Conservation (phyloP, 2,329 filamentous ascomycete species). For the Claviceps fusiformis region DNA sequence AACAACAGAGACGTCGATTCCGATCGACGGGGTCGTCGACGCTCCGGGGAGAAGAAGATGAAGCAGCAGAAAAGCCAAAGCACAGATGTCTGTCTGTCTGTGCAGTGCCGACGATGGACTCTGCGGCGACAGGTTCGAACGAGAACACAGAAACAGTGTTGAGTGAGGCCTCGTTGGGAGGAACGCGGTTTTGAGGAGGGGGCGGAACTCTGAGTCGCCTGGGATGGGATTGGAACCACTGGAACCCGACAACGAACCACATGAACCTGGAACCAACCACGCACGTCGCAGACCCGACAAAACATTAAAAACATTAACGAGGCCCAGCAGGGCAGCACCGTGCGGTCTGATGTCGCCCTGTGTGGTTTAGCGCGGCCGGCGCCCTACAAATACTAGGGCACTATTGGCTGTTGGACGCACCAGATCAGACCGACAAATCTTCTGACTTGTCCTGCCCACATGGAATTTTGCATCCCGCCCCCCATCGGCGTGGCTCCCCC, state of each 20-base stretch:
- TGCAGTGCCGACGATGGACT: slow-evolving; percentile 2
- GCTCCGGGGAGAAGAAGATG: background rate
- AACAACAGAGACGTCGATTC: background rate
- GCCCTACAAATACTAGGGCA: background rate
- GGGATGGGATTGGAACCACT: too few relatives aligned
- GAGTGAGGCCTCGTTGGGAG: background rate
- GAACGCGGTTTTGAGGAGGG: slow-evolving; percentile 2
- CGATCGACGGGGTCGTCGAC: background rate
- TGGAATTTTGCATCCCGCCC: background rate
- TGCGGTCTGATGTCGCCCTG: background rate
- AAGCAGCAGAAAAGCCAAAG: background rate
- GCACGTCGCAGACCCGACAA: too few relatives aligned
- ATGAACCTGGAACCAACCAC: too few relatives aligned
- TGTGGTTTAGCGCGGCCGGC: slow-evolving; percentile 2
- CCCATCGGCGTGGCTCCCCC: too few relatives aligned
- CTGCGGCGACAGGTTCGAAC: slow-evolving; percentile 1
- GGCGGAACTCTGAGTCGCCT: background rate
- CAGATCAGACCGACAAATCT: background rate
- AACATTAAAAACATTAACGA: background rate
- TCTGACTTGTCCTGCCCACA: too few relatives aligned
- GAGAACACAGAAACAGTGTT: background rate
- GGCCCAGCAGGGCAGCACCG: background rate
- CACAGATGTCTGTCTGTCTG: background rate
- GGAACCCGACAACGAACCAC: too few relatives aligned
- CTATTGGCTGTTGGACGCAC: background rate